Conservation (phyloP, 331 rosid species). For the Pyrus hybrid region DNA sequence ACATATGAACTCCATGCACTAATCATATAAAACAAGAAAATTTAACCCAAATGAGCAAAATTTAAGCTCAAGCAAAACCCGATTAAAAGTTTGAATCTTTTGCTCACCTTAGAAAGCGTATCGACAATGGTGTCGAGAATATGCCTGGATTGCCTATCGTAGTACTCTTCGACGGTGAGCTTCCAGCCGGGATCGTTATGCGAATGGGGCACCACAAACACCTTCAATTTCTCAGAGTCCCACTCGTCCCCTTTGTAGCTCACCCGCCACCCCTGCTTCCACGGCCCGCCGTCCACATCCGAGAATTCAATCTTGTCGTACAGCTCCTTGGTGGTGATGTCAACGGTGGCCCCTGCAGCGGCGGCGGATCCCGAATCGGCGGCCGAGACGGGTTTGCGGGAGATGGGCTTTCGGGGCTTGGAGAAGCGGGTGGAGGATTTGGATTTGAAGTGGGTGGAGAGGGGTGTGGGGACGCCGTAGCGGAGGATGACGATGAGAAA, state of each 20-base stretch:
- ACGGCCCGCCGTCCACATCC: conserved; percentile 87
- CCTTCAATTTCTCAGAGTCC: conserved; percentile 86
- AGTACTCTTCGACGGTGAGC: conserved; percentile 89
- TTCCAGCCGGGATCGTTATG: conserved; percentile 99
- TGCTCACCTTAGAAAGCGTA: conserved; percentile 61
- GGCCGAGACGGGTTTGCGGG: conserved; percentile 28
- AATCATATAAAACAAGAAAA: background rate
- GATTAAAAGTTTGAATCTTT: background rate
- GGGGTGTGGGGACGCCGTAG: conserved; percentile 73
- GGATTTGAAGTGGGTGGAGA: conserved; percentile 37
- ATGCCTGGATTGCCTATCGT: conserved; percentile 69
- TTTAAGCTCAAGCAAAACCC: background rate
- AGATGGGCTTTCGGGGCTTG: conserved; percentile 27
- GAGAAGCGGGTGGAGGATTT: conserved; percentile 23
- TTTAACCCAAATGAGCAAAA: background rate
- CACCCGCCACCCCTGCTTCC: conserved; percentile 98
- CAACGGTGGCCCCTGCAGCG: conserved; percentile 47
- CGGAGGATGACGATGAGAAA: conserved; percentile 60
- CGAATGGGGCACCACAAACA: conserved; percentile 91
- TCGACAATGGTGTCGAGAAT: conserved; percentile 89
- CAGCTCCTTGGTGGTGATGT: conserved; percentile 74
- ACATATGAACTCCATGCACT: background rate
- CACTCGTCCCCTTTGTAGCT: conserved; percentile 81
- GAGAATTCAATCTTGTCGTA: conserved; percentile 74
- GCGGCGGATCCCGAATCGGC: background rate